Evolutionary conservation across 2,329 filamentous ascomycete species (phyloP), one percentile per base, ranked within the genome.

Genomic region (Colletotrichum lini): DNA sequence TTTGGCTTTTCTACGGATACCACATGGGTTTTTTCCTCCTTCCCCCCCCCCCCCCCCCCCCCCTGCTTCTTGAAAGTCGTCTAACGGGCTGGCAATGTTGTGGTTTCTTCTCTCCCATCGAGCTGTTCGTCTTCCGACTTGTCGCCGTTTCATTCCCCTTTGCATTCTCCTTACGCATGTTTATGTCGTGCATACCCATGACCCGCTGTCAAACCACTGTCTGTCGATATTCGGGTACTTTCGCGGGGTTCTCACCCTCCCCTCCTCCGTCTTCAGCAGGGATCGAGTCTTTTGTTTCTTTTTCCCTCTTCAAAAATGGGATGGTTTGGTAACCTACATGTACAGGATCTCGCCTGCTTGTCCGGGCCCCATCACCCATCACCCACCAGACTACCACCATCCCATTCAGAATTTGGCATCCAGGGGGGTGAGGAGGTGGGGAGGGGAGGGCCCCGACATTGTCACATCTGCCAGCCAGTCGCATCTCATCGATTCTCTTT

Each of bases 381-480:
- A 21, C 44, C 58, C 44, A 49, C 58, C 12, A 8, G 35, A 10
- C 9, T 38, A 49, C 47, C 26, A n/a, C 65, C 64, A 52, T 50
- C 64, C 38, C 50, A 16, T 53, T 71, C 45, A 53, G 58, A 57
- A 68, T 53, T 63, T 68, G 45, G 65, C 68, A 68, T 52, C 18
- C 53, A 40, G 8, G 30, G 42, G 65, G 44, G 42, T 49, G 40
- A n/a, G 23, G 56, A 10, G 35, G 35, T 9, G 35, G 7, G 23
- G 35, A 45, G 65, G 30, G 16, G 26, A 21, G 45, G 63, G 67
- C 42, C 35, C 23, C 50, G 54, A 67, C 68, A 63, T 64, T 38
- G 68, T 68, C 68, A 71, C 68, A 71, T 68, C 65, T 60, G 68
- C 54, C 65, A 71, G 65, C 68, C 68, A 71, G 68, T 71, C 68